Percentiles rank a stretch among this genome's conserved stretches.
Conservation (phyloP, 2,329 filamentous ascomycete species). For the Aspergillus sp. region DNA sequence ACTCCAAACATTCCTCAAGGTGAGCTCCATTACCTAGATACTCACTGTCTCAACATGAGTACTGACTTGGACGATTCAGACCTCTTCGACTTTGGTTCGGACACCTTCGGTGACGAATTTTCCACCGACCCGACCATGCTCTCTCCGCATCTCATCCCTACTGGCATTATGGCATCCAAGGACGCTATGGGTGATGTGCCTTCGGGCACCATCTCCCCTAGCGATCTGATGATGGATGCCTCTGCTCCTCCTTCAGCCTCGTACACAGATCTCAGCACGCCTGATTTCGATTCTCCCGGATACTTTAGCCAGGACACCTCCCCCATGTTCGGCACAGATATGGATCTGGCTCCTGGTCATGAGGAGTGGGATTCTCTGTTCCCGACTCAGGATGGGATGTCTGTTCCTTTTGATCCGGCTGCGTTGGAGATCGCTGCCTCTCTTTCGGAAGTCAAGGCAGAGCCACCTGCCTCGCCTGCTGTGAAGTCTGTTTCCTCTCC, state of each 20-base stretch:
- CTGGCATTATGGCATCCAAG: conserved; percentile 48
- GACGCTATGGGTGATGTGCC: conserved; percentile 36
- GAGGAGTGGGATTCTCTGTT: conserved; percentile 70
- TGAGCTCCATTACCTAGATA: conserved; percentile 14
- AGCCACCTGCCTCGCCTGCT: conserved; percentile 23
- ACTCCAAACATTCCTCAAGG: conserved; percentile 39
- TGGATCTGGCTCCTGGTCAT: conserved; percentile 53
- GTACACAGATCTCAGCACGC: conserved; percentile 82
- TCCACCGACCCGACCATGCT: conserved; percentile 27
- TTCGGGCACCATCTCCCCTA: conserved; percentile 73
- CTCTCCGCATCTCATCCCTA: conserved; percentile 24
- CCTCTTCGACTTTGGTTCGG: conserved; percentile 31
- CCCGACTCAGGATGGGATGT: conserved; percentile 28
- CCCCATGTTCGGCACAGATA: conserved; percentile 66
- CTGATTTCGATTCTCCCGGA: conserved; percentile 73
- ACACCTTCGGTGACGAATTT: conserved; percentile 26
- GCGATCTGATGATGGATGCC: conserved; percentile 72
- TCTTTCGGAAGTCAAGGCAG: conserved; percentile 20
- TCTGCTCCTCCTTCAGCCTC: conserved; percentile 80
- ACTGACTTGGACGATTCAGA: conserved; percentile 22
- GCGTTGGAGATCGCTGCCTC: conserved; percentile 34
- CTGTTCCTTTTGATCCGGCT: conserved; percentile 28
- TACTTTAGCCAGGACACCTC: conserved; percentile 73
- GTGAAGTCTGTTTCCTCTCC: conserved; percentile 42
- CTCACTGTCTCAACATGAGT: conserved; percentile 6